Conservation (phyloP, 345 rosid species). For the Salix brachista region DNA sequence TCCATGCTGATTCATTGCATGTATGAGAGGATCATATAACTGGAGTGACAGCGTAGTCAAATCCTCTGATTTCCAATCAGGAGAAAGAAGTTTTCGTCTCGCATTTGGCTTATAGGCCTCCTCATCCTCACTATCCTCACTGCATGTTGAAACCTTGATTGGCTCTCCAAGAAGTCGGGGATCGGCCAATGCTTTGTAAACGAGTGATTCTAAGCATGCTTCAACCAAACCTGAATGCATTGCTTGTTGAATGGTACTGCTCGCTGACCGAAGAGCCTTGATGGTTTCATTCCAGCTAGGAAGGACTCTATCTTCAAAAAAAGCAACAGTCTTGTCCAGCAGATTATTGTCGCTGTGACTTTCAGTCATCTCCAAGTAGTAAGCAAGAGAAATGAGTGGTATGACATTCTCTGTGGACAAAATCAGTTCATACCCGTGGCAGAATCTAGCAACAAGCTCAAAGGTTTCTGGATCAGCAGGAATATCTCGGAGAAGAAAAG, state of each 20-base stretch:
- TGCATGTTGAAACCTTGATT: conserved; percentile 13
- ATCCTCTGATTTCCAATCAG: conserved; percentile 57
- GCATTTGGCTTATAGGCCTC: conserved; percentile 51
- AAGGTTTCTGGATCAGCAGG: conserved; percentile 53
- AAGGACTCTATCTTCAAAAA: conserved; percentile 50
- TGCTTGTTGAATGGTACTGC: conserved; percentile 36
- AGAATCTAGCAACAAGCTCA: conserved; percentile 64
- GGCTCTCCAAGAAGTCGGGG: conserved; percentile 65
- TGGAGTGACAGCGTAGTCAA: conserved; percentile 48
- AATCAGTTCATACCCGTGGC: conserved; percentile 46
- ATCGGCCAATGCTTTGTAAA: conserved; percentile 47
- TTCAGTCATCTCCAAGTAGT: conserved; percentile 64
- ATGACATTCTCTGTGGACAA: conserved; percentile 54
- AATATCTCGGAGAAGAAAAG: conserved; percentile 38
- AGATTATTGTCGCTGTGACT: conserved; percentile 55
- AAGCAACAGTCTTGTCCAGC: conserved; percentile 37
- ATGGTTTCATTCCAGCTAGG: conserved; percentile 76
- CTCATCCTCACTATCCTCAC: conserved; percentile 26
- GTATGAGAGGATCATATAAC: conserved; percentile 45
- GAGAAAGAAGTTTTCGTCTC: conserved; percentile 56
- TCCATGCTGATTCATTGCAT: conserved; percentile 33
- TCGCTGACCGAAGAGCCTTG: conserved; percentile 44
- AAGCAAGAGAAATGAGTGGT: conserved; percentile 55
- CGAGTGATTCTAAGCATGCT: conserved; percentile 56
- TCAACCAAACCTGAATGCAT: conserved; percentile 45